Evolutionary conservation across 139 green algal species (phyloP), one percentile per base, ranked within the genome.

Genomic region (Closterium sp.): DNA sequence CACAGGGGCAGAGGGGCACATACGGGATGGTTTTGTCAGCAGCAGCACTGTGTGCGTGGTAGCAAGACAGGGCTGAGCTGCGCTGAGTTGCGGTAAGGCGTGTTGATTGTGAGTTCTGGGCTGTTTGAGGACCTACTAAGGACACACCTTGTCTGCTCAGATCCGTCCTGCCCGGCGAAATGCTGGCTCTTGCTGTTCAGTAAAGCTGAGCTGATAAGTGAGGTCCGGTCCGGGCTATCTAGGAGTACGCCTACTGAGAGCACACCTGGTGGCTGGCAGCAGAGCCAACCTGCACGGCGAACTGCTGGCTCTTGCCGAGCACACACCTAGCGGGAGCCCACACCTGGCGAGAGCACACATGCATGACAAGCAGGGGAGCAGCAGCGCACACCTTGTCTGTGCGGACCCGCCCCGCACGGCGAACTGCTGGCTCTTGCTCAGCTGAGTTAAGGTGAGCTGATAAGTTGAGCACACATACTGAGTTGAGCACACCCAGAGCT

Each of bases 291-390:
- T 35, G 89, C 85, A 92, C 89, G 12, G 81, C 89, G 83, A 92
- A 92, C 66, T 89, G 34, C 30, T 88, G 81, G 81, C 81, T 89
- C 43, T 69, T 3, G 64, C 69, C 86, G 38, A 94, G 81, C 91
- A 92, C 32, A 25, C 43, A 69, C 12, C 23, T 28, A 10, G 38
- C 38, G 4, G 19, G 38, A 1, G 38, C 4, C 38, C 43, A 12
- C 43, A 69, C 43, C 43, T 69, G 43, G 43, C 23, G 43, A 69
- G 3, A 5, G 43, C 43, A 69, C n/a, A n/a, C n/a, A n/a, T n/a
- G n/a, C n/a, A n/a, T n/a, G n/a, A n/a, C n/a, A n/a, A n/a, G n/a
- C n/a, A n/a, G n/a, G n/a, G n/a, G n/a, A n/a, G n/a, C n/a, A n/a
- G n/a, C n/a, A n/a, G n/a, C n/a, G n/a, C n/a, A n/a, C n/a, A n/a